A percentile compares a stretch with the other conserved stretches of the same genome.
Conservation (phyloP, 768 basidiomycete species). For the Hericium coralloides region DNA sequence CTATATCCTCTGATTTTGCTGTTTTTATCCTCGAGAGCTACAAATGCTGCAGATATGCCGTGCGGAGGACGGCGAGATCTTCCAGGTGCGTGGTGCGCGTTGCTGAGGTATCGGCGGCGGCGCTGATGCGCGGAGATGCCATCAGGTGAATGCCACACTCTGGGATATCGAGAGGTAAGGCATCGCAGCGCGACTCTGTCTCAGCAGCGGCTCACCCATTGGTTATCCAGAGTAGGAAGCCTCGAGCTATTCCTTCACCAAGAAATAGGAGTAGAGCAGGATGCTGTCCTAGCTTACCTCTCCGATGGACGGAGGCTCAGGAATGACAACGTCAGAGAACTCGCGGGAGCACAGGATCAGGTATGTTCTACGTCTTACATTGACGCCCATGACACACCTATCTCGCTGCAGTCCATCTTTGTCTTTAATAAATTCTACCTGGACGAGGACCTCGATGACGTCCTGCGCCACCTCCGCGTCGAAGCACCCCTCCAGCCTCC, state of each 20-base stretch:
- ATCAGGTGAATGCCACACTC: slow-evolving; percentile 49
- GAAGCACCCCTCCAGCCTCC: slow-evolving; percentile 58
- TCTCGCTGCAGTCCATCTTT: slow-evolving; percentile 47
- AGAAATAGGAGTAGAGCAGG: slow-evolving; percentile 62
- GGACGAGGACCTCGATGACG: slow-evolving; percentile 57
- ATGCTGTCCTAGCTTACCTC: slow-evolving; percentile 66
- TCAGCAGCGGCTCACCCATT: slow-evolving; percentile 2
- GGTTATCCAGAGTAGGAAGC: slow-evolving; percentile 41
- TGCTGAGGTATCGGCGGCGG: not conserved
- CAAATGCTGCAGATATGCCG: slow-evolving; percentile 31
- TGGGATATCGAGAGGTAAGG: slow-evolving; percentile 71
- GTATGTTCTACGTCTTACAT: slow-evolving; percentile 27
- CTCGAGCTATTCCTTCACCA: slow-evolving; percentile 67
- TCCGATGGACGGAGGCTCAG: slow-evolving; percentile 71
- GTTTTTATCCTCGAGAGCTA: not conserved
- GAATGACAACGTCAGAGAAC: slow-evolving; percentile 63
- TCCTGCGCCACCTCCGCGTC: slow-evolving; percentile 52
- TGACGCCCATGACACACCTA: not conserved
- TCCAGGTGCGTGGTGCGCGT: slow-evolving; percentile 20
- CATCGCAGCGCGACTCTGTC: not conserved
- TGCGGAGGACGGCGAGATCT: slow-evolving; percentile 32
- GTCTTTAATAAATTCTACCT: slow-evolving; percentile 81
- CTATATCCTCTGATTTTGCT: no score
- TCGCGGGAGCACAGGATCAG: slow-evolving; percentile 70
- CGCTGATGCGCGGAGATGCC: not conserved